phyloP scores from a whole-genome alignment of 2,329 filamentous ascomycete species.

The Pseudogymnoascus pannorum region DNA sequence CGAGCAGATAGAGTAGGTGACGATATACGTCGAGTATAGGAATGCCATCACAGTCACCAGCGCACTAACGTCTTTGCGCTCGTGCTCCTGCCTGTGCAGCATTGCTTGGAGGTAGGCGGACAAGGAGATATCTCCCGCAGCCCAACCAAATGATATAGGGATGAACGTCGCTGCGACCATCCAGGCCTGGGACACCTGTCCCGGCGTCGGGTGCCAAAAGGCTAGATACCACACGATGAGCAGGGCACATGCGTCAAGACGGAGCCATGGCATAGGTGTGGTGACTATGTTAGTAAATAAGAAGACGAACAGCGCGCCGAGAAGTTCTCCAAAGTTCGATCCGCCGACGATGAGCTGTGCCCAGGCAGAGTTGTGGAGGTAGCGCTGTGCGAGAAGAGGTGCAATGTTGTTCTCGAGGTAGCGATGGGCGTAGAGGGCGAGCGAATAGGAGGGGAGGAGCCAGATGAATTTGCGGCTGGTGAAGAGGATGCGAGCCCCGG shows the following conservation, averaged over 20 bases:
- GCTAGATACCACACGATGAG: slow-evolving; percentile 43
- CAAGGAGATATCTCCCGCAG: slow-evolving; percentile 43
- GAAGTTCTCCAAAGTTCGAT: slow-evolving; percentile 42
- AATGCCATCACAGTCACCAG: slow-evolving; percentile 46
- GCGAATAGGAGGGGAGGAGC: slow-evolving; percentile 41
- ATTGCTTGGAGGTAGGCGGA: slow-evolving; percentile 45
- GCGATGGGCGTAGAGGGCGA: slow-evolving; percentile 43
- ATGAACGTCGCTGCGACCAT: slow-evolving; percentile 39
- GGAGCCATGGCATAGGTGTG: slow-evolving; percentile 44
- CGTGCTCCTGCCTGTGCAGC: slow-evolving; percentile 35
- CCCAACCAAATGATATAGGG: slow-evolving; percentile 43
- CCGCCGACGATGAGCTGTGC: slow-evolving; percentile 44
- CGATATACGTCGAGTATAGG: slow-evolving; percentile 42
- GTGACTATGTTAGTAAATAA: slow-evolving; percentile 41
- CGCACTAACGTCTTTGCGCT: slow-evolving; percentile 39
- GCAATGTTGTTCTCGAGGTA: slow-evolving; percentile 44
- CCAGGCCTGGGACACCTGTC: slow-evolving; percentile 39
- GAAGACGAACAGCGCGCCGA: slow-evolving; percentile 42
- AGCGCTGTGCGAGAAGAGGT: slow-evolving; percentile 38
- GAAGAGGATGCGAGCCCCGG: slow-evolving; percentile 40
- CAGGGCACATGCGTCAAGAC: slow-evolving; percentile 39
- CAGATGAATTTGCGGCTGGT: slow-evolving; percentile 41
- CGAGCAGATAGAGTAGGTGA: slow-evolving; percentile 38
- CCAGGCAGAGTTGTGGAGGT: slow-evolving; percentile 42
- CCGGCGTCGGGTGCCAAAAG: slow-evolving; percentile 36